Conservation (phyloP, 1,284 basidiomycete species). For the Neolentinus lepideus region DNA sequence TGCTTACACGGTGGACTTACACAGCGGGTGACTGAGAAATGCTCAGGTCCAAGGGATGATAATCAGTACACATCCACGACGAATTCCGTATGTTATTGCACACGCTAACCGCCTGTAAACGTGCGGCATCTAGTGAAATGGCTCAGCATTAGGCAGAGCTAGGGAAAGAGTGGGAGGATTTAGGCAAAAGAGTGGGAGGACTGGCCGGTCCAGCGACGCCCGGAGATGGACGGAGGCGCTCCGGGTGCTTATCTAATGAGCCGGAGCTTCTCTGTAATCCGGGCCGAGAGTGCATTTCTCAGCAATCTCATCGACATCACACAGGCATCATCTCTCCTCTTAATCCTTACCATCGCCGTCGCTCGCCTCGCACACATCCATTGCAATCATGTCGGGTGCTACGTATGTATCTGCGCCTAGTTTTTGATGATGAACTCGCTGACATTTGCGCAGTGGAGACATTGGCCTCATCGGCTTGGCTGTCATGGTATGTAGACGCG, state of each 20-base stretch:
- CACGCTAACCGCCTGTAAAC: background rate
- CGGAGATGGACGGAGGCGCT: background rate
- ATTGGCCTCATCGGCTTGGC: constrained; percentile 93
- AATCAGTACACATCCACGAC: background rate
- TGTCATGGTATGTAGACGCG: constrained; percentile 73
- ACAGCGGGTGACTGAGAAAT: background rate
- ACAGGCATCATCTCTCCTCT: constrained; percentile 9
- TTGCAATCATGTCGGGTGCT: constrained; percentile 34
- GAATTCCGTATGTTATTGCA: background rate
- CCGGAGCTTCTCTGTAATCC: background rate
- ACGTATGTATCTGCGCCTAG: constrained; percentile 23
- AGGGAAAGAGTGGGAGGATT: background rate
- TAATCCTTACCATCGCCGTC: constrained; percentile 19
- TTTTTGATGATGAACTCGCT: background rate
- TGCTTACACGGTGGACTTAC: background rate
- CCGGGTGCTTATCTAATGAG: background rate
- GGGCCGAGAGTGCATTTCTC: constrained; percentile 1
- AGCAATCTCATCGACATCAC: constrained; percentile 3
- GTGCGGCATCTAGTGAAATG: background rate
- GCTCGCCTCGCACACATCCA: constrained; percentile 18
- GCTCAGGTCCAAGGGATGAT: background rate
- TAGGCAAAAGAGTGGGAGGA: background rate
- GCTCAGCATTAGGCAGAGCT: background rate
- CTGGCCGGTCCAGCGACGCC: background rate
- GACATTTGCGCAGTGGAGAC: constrained; percentile 56